Evolutionary conservation across 441 rosid genomes (phyloP).

Genomic region (Syzygium syzygioides): DNA sequence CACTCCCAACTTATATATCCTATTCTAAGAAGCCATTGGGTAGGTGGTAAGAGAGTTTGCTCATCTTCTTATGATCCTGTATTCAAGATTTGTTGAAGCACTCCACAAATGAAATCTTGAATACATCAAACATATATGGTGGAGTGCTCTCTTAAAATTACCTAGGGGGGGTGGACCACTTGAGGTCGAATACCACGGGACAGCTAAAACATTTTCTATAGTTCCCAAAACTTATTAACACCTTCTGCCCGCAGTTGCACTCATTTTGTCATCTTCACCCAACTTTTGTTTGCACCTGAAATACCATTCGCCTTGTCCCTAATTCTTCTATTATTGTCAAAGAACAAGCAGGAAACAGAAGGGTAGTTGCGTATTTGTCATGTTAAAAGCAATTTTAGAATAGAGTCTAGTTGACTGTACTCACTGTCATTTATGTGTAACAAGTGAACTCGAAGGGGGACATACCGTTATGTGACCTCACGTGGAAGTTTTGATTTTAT

Average conservation of each 20-base stretch:
- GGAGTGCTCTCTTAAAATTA: not conserved
- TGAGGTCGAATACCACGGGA: not conserved
- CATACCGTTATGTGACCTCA: not conserved
- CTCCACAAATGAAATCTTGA: not conserved
- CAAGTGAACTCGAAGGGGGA: not conserved
- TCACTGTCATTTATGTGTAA: not conserved
- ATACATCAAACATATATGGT: not conserved
- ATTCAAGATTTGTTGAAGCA: not conserved
- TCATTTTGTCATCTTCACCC: not conserved
- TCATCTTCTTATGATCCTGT: not conserved
- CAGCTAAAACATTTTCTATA: not conserved
- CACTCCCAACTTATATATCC: not conserved
- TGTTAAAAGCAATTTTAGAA: too few relatives aligned
- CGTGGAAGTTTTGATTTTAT: not conserved
- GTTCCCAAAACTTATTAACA: not conserved
- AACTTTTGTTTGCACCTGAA: not conserved
- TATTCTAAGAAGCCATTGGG: not conserved
- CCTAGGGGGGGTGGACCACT: not conserved
- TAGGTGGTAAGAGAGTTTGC: not conserved
- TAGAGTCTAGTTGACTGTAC: not conserved
- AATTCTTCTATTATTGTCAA: not conserved
- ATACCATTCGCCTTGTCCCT: not conserved
- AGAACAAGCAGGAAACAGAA: not conserved
- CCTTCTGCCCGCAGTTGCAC: not conserved
- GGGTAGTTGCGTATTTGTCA: too few relatives aligned